Evolutionary conservation across 345 rosid species (phyloP), one percentile per base, ranked within the genome.

Genomic region (Syzygium aqueum): DNA sequence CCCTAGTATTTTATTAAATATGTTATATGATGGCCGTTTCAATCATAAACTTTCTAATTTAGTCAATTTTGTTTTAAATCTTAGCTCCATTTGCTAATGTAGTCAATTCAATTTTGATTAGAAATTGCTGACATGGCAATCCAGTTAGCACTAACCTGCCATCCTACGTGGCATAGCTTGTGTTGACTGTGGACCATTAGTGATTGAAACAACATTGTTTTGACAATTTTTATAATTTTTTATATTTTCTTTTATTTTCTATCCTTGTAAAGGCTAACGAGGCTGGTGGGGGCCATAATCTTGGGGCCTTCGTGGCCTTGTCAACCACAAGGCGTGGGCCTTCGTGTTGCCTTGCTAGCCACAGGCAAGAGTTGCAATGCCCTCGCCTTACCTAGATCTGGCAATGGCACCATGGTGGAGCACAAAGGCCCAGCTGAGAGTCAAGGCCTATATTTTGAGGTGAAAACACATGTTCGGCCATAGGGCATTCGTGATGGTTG

Each of bases 401-500:
- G 53, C 16, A 17, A 52, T 17, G 54, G 54, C 54, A 52, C 16
- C 7, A 6, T 16, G 54, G 16, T 21, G 7, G 78, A 43, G 3
- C 4, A 6, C 90, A 78, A 8, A 92, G 87, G 89, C 92, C 92
- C 0, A 86, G 59, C 23, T 3, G 40, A 87, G 89, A 87, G 27
- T 63, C 85, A 95, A 93, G 86, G 91, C 87, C 88, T 91, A 94
- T 53, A 85, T 95, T 86, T 16, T 93, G 89, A 92, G 95, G 85
- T 92, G 94, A 88, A 98, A 96, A 84, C 96, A 95, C 77, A 92
- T 96, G 50, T 91, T 93, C 28, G 96, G 98, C 51, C 91, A 90
- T 89, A 89, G 92, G 51, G 92, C 93, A 27, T 96, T 93, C 90
- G 56, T 77, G 0, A 95, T 95, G 5, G 93, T 88, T 9, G 94